Evolutionary conservation across 345 rosid genomes (phyloP).

Genomic region (Euphorbia pulcherrima): DNA sequence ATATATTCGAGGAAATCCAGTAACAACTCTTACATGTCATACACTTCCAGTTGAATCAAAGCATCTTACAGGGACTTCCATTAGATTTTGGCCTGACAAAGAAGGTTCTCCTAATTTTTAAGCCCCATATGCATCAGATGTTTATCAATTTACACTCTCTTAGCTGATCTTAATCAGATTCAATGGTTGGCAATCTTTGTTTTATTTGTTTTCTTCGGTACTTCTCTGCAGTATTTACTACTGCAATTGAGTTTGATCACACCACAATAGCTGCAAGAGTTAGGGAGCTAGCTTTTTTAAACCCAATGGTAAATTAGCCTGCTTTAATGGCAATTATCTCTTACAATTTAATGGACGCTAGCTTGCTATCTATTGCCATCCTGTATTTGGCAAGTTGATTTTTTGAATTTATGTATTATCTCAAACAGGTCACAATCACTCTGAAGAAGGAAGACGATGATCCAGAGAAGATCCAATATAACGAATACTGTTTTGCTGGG

Average conservation of each 20-base stretch:
- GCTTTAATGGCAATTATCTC: conserved; percentile 1
- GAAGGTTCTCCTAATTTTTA: conserved; percentile 49
- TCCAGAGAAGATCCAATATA: conserved; percentile 54
- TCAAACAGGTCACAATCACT: conserved; percentile 66
- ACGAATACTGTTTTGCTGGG: conserved; percentile 74
- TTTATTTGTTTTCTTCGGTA: conserved; percentile 11
- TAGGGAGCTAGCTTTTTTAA: conserved; percentile 92
- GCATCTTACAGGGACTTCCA: conserved; percentile 60
- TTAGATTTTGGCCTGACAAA: conserved; percentile 96
- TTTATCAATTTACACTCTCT: conserved; percentile 8
- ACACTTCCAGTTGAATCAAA: conserved; percentile 56
- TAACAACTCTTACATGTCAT: conserved; percentile 45
- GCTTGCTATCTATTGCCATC: conserved; percentile 6
- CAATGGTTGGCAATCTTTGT: conserved; percentile 19
- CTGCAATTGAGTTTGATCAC: conserved; percentile 82
- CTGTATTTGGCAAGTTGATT: background rate
- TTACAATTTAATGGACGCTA: background rate
- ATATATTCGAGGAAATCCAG: conserved; percentile 89
- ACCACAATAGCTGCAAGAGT: conserved; percentile 81
- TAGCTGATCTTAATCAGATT: background rate
- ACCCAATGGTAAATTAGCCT: conserved; percentile 62
- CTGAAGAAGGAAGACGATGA: conserved; percentile 54
- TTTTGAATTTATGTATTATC: conserved; percentile 12
- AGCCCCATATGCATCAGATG: background rate
- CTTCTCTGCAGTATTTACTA: conserved; percentile 65